phyloP scores from a whole-genome alignment of 139 green algal species.

The Desmodesmus armatus region DNA sequence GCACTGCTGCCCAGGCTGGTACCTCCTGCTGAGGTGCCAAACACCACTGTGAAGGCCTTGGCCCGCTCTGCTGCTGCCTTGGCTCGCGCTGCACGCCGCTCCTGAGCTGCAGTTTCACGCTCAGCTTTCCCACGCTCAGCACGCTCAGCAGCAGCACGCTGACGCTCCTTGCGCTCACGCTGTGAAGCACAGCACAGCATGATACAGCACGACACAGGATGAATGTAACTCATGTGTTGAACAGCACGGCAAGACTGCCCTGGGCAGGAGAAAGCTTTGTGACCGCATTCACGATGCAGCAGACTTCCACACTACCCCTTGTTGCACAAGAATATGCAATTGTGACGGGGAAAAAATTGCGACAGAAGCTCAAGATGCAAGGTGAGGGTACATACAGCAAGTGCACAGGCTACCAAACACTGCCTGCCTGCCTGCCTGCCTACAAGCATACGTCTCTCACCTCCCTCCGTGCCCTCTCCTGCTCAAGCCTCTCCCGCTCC shows the following conservation, averaged over 20 bases:
- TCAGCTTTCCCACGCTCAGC: constrained; percentile 51
- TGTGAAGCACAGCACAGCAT: neutral
- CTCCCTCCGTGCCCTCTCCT: constrained; percentile 49
- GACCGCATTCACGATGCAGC: too few relatives aligned
- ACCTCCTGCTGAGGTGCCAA: neutral
- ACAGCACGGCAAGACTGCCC: too few relatives aligned
- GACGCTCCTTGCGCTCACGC: constrained; percentile 52
- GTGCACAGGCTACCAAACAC: neutral
- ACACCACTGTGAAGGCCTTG: constrained; percentile 21
- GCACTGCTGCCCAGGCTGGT: neutral
- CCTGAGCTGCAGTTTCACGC: neutral
- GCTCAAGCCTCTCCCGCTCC: constrained; percentile 48
- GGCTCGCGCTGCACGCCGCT: neutral
- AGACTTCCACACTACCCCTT: too few relatives aligned
- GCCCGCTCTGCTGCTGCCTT: constrained; percentile 21
- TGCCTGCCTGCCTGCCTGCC: neutral
- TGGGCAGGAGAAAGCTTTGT: too few relatives aligned
- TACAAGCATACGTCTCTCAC: constrained; percentile 40
- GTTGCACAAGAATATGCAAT: neutral
- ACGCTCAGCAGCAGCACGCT: constrained; percentile 57
- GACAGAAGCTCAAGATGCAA: neutral
- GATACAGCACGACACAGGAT: neutral
- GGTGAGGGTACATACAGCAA: neutral
- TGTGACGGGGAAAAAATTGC: neutral
- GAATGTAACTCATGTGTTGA: too few relatives aligned